These are phyloP conservation scores for Apiotrichum montevideense DNA, from an alignment of 1,284 basidiomycete species.

Conservation along the genomic window DNA sequence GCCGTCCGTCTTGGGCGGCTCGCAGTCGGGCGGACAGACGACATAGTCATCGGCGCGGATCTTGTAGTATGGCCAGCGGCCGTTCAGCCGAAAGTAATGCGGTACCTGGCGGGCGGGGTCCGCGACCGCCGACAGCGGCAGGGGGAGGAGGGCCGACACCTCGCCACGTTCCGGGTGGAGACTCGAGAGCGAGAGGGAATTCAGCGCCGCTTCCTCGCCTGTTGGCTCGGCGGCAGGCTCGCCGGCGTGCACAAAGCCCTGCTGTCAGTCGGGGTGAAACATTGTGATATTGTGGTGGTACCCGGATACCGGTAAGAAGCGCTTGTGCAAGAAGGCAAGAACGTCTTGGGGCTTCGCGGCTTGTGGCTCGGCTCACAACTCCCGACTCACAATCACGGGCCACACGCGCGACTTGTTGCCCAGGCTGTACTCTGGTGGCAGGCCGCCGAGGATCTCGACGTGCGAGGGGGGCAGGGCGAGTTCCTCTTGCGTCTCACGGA, in stretches of 20 bases:
- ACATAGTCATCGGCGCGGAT: slow-evolving; percentile 28
- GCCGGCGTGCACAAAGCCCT: slow-evolving; percentile 14
- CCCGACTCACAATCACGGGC: slow-evolving; percentile 35
- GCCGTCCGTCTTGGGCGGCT: background rate
- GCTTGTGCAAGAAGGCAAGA: too few relatives aligned
- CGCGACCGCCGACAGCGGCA: slow-evolving; percentile 26
- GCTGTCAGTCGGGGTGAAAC: too few relatives aligned
- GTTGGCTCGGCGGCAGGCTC: background rate
- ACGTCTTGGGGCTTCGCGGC: too few relatives aligned
- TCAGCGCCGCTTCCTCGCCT: slow-evolving; percentile 9
- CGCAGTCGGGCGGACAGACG: slow-evolving; percentile 1
- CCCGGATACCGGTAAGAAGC: too few relatives aligned
- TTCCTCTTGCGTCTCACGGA: slow-evolving; percentile 41
- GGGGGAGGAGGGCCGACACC: slow-evolving; percentile 32
- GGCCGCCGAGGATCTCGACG: slow-evolving; percentile 36
- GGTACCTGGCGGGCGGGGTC: slow-evolving; percentile 15
- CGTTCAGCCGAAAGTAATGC: slow-evolving; percentile 36
- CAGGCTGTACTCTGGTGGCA: slow-evolving; percentile 36
- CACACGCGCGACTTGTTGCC: slow-evolving; percentile 41
- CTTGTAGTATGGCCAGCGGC: slow-evolving; percentile 34
- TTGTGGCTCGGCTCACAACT: background rate
- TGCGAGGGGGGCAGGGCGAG: slow-evolving; percentile 23
- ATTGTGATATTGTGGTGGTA: too few relatives aligned
- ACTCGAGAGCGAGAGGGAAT: slow-evolving; percentile 21
- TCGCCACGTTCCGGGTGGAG: slow-evolving; percentile 29